A percentile compares a stretch with the other conserved stretches of the same genome.
Evolutionary conservation across 352 stramenopile genomes (phyloP).

Genomic region (Globisporangium recalcitrans): DNA sequence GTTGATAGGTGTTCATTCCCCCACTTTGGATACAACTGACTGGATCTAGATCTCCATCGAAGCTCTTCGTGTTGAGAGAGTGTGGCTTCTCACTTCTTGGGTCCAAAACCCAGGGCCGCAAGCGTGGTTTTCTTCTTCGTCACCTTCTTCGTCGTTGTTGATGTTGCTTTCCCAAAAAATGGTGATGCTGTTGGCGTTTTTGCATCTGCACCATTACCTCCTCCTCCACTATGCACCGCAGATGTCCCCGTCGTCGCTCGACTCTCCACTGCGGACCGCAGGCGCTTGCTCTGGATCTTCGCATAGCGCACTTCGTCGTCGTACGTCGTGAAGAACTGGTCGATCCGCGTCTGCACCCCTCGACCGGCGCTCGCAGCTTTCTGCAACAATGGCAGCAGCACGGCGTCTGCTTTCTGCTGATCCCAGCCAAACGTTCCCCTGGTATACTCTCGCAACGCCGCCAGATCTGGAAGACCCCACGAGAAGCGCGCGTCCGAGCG

Average conservation of each 20-base stretch:
- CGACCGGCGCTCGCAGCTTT: slow-evolving; percentile 28
- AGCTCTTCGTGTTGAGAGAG: background rate
- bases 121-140: slow-evolving; percentile 18
- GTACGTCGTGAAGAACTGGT: slow-evolving; percentile 95
- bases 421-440: slow-evolving; percentile 91
- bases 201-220: too few species aligned
- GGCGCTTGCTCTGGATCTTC: slow-evolving; percentile 85
- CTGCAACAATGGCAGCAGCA: slow-evolving; percentile 88
- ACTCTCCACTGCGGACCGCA: slow-evolving; percentile 74
- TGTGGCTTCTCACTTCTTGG: background rate
- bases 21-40: background rate
- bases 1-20: too few species aligned
- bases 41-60: background rate
- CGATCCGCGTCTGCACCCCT: slow-evolving; percentile 88
- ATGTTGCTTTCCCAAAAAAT: background rate
- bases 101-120: slow-evolving; percentile 7
- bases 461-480: slow-evolving; percentile 90
- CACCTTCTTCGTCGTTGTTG: slow-evolving; percentile 9
- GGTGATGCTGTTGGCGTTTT: background rate
- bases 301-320: slow-evolving; percentile 95
- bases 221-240: background rate
- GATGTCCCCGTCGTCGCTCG: slow-evolving; percentile 12
- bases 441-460: slow-evolving; percentile 85
- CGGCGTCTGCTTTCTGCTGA: slow-evolving; percentile 82
- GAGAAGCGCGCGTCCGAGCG: slow-evolving; percentile 84